These are phyloP conservation scores for Murraya paniculata DNA, from an alignment of 345 rosid species.

Conservation along the genomic window DNA sequence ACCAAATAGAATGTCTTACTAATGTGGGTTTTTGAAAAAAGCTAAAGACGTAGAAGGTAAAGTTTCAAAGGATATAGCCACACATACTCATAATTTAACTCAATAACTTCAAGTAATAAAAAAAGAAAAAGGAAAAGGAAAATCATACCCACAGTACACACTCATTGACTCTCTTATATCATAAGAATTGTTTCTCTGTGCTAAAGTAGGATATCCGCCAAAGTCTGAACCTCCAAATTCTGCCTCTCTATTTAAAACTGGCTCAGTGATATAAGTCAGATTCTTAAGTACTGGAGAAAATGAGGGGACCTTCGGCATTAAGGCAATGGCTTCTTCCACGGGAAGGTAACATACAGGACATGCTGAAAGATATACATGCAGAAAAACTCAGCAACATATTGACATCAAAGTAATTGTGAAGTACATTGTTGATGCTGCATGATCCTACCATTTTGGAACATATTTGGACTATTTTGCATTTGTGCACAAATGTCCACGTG, in stretches of 20 bases:
- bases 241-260: conserved; percentile 48
- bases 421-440: not conserved
- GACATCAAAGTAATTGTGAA: not conserved
- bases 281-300: conserved; percentile 74
- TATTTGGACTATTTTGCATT: not conserved
- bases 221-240: conserved; percentile 98
- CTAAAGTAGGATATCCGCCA: conserved; percentile 92
- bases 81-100: not conserved
- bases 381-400: conserved; percentile 20
- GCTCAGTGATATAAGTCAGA: conserved; percentile 72
- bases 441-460: not conserved
- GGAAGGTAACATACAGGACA: conserved; percentile 99
- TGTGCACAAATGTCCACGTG: not conserved
- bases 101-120: not conserved
- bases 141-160: conserved; percentile 88
- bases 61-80: conserved; percentile 1
- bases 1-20: not conserved
- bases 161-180: conserved; percentile 80
- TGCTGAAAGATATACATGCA: conserved; percentile 49
- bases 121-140: not conserved
- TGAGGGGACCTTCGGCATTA: conserved; percentile 83
- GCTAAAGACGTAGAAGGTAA: not conserved
- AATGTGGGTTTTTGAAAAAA: not conserved
- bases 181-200: conserved; percentile 78
- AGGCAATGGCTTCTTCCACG: conserved; percentile 84